Base-by-base conservation (phyloP, 2,329 filamentous ascomycete genomes). In the Trichophyton rubrum region DNA sequence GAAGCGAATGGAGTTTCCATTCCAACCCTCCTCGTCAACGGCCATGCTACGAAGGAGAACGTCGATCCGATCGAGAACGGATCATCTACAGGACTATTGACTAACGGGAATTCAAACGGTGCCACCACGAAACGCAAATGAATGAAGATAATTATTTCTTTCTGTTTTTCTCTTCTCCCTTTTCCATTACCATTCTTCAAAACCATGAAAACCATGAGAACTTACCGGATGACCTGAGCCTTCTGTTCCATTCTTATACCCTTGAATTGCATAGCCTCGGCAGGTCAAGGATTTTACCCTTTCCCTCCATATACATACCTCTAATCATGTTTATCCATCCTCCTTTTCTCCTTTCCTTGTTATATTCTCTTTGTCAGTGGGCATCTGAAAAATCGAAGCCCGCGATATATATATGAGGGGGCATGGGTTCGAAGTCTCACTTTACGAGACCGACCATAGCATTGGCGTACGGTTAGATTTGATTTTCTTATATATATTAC, bases 401-500 rank as follows among this genome's bases (percentile, higher is more conserved):
- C 27, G 6, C n/a, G 20, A 55, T 55, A 55, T 55, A 55, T 55
- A 55, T 55, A 55, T 35, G 27, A 9, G 51, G 51, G 51, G 51
- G 51, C 51, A 55, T 55, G 51, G 51, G 51, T 15, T 35, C 51
- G 27, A 35, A 6, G 51, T 55, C 51, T 55, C 51, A 15, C 17
- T 30, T 30, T 55, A 35, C n/a, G 51, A 57, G 55, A 57, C 35
- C 33, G 33, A 35, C 40, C 27, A 22, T 57, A 57, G 55, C 55
- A 41, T 57, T 38, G 55, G 55, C 40, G 55, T 35, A 57, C 55
- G 55, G 55, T 57, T 57, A 57, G 55, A 57, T 57, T 22, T 22
- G 15, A 7, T 43, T 43, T 17, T 17, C 40, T 43, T 43, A 43
- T 15, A 43, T 17, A 43, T n/a, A 43, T 17, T 43, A 43, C 33